phyloP scores from a whole-genome alignment of 306 rosid species.

The cucumber (Cucumis sativus) region DNA sequence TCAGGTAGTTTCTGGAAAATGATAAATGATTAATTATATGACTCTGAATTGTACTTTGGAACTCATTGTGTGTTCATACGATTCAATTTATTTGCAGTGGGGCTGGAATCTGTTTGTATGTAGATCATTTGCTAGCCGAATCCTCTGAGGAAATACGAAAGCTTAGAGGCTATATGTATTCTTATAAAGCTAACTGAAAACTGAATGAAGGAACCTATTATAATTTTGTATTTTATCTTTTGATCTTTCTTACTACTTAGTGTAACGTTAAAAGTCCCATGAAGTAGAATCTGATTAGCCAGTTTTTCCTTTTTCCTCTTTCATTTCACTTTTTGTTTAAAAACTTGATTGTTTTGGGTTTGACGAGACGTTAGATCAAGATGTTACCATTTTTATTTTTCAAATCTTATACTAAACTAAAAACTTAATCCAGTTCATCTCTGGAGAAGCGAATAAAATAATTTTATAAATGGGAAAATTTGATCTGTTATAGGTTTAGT shows the following conservation, averaged over 20 bases:
- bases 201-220: constrained; percentile 24
- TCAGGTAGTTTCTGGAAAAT: constrained; percentile 29
- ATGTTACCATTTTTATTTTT: no score
- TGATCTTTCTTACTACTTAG: neutral
- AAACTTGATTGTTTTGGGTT: no score
- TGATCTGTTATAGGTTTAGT: no score
- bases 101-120: constrained; percentile 61
- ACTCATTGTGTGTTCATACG: neutral
- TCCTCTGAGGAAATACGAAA: constrained; percentile 74
- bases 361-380: no score
- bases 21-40: neutral
- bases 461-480: no score
- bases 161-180: constrained; percentile 69
- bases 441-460: no score
- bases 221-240: neutral
- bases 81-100: constrained; percentile 40
- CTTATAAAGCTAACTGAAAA: constrained; percentile 71
- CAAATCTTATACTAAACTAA: no score
- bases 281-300: no score
- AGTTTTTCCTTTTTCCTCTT: no score
- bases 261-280: neutral
- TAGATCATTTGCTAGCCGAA: constrained; percentile 57
- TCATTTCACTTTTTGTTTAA: no score
- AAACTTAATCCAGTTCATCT: no score
- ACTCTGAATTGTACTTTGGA: neutral